Percentiles rank a stretch among this genome's conserved stretches.
These are phyloP conservation scores for Ricinus communis DNA, from an alignment of 345 rosid genomes.

Conservation along the genomic window DNA sequence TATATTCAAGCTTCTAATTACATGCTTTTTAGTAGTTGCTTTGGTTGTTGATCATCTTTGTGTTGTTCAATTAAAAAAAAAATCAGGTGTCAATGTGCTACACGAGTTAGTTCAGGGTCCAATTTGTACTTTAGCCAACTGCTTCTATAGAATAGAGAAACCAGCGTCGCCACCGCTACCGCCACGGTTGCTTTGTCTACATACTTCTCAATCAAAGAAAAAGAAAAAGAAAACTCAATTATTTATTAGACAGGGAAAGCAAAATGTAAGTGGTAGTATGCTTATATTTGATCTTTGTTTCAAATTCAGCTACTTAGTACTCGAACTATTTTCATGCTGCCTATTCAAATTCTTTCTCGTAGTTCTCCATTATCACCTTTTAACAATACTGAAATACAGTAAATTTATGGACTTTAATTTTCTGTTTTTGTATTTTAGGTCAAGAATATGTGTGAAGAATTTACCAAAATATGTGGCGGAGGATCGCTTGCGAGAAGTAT, in stretches of 20 bases:
- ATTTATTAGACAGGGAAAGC: not conserved
- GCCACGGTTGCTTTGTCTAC: not conserved
- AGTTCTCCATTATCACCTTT: not conserved
- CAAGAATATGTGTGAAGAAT: slow-evolving; percentile 81
- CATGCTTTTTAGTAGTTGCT: too few relatives aligned
- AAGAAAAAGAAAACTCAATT: not conserved
- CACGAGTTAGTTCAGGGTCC: too few relatives aligned
- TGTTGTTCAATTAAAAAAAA: too few relatives aligned
- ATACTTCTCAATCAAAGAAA: too few relatives aligned
- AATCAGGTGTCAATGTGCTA: too few relatives aligned
- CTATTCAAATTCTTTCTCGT: not conserved
- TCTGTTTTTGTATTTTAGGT: slow-evolving; percentile 44
- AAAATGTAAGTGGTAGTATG: not conserved
- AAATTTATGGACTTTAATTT: too few relatives aligned
- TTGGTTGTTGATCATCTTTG: too few relatives aligned
- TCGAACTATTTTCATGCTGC: too few relatives aligned
- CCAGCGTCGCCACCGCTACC: not conserved
- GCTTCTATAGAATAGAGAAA: too few relatives aligned
- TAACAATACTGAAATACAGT: too few relatives aligned
- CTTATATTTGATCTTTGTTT: not conserved
- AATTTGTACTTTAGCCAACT: too few relatives aligned
- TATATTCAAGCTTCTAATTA: too few relatives aligned
- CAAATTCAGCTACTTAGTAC: not conserved
- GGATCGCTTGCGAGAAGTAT: slow-evolving; percentile 61
- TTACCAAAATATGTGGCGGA: slow-evolving; percentile 65